Percentiles rank a stretch among this genome's conserved stretches.
Conservation (phyloP, 768 basidiomycete species). For the Collybia sordida region DNA sequence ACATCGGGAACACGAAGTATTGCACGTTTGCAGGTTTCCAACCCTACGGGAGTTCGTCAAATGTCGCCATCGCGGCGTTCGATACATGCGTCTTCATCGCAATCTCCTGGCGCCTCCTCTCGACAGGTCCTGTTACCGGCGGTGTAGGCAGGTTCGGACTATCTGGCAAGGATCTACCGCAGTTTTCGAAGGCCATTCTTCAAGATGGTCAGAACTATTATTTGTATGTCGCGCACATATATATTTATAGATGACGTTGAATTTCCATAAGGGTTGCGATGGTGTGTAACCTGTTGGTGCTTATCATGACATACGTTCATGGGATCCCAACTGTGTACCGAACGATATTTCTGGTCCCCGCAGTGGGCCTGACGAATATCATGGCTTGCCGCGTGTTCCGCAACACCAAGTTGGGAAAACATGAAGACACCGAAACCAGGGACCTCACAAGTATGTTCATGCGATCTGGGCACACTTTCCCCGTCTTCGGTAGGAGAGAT, state of each 20-base stretch:
- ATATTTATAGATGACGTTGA: too few relatives aligned
- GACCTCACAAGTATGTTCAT: too few relatives aligned
- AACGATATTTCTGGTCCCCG: background rate
- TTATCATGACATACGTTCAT: background rate
- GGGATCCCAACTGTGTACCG: background rate
- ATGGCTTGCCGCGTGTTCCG: background rate
- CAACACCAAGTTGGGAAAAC: background rate
- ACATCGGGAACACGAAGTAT: conserved; percentile 30
- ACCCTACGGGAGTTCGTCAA: conserved; percentile 19
- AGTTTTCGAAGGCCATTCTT: conserved; percentile 22
- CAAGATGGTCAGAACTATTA: conserved; percentile 34
- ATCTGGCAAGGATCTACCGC: conserved; percentile 20
- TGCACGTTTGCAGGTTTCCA: conserved; percentile 26
- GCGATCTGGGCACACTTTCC: too few relatives aligned
- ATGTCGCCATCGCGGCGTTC: conserved; percentile 22
- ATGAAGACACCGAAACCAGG: background rate
- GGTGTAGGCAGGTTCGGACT: conserved; percentile 12
- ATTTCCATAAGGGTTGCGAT: background rate
- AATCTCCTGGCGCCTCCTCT: conserved; percentile 26
- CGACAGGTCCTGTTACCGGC: background rate
- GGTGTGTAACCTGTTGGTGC: background rate
- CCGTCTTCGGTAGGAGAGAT: too few relatives aligned
- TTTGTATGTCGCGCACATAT: conserved; percentile 17
- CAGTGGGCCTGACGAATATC: background rate
- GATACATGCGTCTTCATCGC: conserved; percentile 35